These are phyloP conservation scores for Glaciozyma antarctica DNA, from an alignment of 768 basidiomycete genomes.

Conservation along the genomic window DNA sequence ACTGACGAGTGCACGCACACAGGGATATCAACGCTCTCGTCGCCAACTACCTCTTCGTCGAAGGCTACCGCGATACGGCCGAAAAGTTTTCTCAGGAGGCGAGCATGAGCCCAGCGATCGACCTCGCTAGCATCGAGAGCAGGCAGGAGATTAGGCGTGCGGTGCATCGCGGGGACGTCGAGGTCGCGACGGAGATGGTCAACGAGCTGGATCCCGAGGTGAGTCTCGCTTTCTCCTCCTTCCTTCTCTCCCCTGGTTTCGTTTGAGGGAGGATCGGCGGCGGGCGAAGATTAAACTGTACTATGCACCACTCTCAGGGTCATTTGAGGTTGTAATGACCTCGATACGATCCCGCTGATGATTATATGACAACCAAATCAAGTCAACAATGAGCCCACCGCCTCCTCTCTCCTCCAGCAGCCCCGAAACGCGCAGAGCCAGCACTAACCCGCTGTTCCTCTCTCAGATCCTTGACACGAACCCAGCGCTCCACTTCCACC, in stretches of 20 bases:
- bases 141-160: conserved; percentile 91
- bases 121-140: conserved; percentile 85
- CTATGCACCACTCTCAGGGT: conserved; percentile 37
- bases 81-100: conserved; percentile 90
- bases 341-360: conserved; percentile 24
- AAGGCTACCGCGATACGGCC: conserved; percentile 92
- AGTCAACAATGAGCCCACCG: conserved; percentile 30
- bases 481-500: conserved; percentile 82
- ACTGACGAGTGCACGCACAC: conserved; percentile 6
- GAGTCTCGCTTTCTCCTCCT: conserved; percentile 42
- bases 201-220: conserved; percentile 98
- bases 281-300: conserved; percentile 26
- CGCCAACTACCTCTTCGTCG: conserved; percentile 95
- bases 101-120: conserved; percentile 60
- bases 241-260: conserved; percentile 35
- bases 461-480: conserved; percentile 89
- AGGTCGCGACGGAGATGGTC: conserved; percentile 86
- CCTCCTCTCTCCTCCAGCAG: background rate
- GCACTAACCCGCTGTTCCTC: background rate
- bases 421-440: background rate
- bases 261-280: background rate
- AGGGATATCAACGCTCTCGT: conserved; percentile 91
- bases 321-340: conserved; percentile 23
- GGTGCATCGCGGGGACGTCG: conserved; percentile 84
- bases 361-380: conserved; percentile 29